phyloP scores from a whole-genome alignment of 306 rosid genomes.

The Quercus aquifolioides region DNA sequence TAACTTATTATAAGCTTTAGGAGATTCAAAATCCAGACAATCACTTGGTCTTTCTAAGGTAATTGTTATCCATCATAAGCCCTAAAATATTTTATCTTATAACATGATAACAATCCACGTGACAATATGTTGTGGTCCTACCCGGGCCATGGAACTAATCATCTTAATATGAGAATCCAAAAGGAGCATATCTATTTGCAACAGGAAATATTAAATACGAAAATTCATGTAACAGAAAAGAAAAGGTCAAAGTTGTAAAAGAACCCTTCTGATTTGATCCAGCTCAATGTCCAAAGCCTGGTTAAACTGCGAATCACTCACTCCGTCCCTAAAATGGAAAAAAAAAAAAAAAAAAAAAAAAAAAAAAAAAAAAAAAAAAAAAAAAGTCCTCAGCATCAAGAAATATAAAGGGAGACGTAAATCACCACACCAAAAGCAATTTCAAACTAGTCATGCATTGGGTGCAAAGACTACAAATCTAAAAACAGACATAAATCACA shows the following conservation, averaged over 20 bases:
- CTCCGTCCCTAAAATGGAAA: constrained; percentile 70
- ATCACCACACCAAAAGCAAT: not conserved
- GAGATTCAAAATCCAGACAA: too few species aligned
- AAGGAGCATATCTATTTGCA: not conserved
- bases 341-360: constrained; percentile 32
- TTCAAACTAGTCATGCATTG: too few species aligned
- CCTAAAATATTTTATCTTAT: not conserved
- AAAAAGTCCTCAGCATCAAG: not conserved
- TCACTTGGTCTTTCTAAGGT: not conserved
- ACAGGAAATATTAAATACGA: not conserved
- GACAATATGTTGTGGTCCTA: not conserved
- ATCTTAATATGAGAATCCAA: not conserved
- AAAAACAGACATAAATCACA: not conserved
- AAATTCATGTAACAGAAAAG: constrained; percentile 10
- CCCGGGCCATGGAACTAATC: not conserved
- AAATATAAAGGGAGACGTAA: not conserved
- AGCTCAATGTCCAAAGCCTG: constrained; percentile 83
- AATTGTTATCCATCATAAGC: not conserved
- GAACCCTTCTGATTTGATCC: constrained; percentile 79
- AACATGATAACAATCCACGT: not conserved
- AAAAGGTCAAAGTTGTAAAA: constrained; percentile 15
- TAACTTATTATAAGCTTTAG: not conserved
- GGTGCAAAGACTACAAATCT: not conserved
- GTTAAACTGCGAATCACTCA: constrained; percentile 79
- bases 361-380: constrained; percentile 36